Percentiles rank a stretch among this genome's conserved stretches.
phyloP scores from a whole-genome alignment of 345 rosid genomes.

The Citrus sinensis region DNA sequence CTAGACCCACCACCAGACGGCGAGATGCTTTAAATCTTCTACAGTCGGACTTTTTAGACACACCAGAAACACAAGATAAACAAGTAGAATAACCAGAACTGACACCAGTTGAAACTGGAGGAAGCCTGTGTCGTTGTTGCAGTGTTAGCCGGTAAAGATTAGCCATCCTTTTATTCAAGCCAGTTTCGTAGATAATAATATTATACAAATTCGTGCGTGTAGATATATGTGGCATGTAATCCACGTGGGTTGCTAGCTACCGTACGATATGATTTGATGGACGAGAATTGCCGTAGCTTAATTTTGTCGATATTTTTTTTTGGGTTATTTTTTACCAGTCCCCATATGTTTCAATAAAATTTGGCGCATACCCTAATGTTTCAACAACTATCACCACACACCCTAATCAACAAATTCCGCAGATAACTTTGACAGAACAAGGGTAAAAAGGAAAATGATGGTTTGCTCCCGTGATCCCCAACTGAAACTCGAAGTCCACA shows the following conservation, averaged over 20 bases:
- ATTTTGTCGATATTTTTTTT: no score
- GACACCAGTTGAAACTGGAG: constrained; percentile 18
- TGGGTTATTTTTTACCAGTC: no score
- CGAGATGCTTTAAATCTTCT: constrained; percentile 40
- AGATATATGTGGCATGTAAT: neutral
- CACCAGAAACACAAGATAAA: constrained; percentile 20
- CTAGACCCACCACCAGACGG: constrained; percentile 54
- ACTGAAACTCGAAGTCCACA: no score
- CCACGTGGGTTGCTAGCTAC: constrained; percentile 6
- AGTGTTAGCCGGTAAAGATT: constrained; percentile 29
- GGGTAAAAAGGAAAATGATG: no score
- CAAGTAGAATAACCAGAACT: constrained; percentile 8
- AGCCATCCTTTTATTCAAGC: constrained; percentile 25
- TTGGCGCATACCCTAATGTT: no score
- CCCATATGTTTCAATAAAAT: no score
- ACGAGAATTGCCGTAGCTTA: neutral
- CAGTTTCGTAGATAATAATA: neutral
- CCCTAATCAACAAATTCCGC: no score
- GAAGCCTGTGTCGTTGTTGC: constrained; percentile 10
- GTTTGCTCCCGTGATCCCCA: no score
- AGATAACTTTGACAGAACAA: no score
- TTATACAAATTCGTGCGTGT: neutral
- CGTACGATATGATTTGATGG: constrained; percentile 1
- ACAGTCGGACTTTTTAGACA: constrained; percentile 15
- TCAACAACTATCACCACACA: no score